phyloP scores from a whole-genome alignment of 495 filamentous ascomycete genomes.

The Xylaria scruposa region DNA sequence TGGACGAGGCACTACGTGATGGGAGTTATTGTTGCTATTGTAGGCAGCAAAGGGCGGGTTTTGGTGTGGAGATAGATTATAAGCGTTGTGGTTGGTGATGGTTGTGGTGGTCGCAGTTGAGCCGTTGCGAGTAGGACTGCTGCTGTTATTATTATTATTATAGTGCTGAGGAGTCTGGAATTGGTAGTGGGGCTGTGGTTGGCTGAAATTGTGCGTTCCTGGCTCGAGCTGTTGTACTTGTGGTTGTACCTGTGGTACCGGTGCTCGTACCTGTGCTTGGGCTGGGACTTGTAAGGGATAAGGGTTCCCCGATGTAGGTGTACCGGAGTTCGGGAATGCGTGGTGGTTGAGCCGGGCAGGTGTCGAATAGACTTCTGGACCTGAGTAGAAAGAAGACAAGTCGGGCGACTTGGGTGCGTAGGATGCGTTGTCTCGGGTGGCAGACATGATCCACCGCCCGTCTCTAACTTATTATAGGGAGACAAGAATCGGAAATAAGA shows the following conservation, averaged over 20 bases:
- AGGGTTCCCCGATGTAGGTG: conserved; percentile 25
- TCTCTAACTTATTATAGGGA: conserved; percentile 17
- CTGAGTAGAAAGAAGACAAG: conserved; percentile 58
- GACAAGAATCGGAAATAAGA: conserved; percentile 7
- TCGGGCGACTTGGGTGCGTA: conserved; percentile 65
- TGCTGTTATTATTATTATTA: conserved; percentile 7
- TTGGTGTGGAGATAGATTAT: conserved; percentile 27
- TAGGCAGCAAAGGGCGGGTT: conserved; percentile 14
- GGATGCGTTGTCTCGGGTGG: conserved; percentile 43
- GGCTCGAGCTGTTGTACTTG: conserved; percentile 14
- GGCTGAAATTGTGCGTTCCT: conserved; percentile 22
- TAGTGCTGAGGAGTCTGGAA: conserved; percentile 20
- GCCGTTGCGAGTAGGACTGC: conserved; percentile 7
- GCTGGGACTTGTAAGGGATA: conserved; percentile 59
- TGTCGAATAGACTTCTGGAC: conserved; percentile 22
- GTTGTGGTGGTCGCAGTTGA: conserved; percentile 28
- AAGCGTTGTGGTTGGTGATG: conserved; percentile 27
- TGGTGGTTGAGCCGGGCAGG: conserved; percentile 6
- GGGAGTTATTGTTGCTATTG: conserved; percentile 24
- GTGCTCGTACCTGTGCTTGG: conserved; percentile 51
- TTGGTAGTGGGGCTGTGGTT: conserved; percentile 23
- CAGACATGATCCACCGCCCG: conserved; percentile 45
- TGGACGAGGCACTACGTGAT: conserved; percentile 30
- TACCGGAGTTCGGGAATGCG: conserved; percentile 31
- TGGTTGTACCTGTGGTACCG: conserved; percentile 23